Base-by-base conservation (phyloP, 2,329 filamentous ascomycete genomes). In the Fonsecaea monophora region DNA sequence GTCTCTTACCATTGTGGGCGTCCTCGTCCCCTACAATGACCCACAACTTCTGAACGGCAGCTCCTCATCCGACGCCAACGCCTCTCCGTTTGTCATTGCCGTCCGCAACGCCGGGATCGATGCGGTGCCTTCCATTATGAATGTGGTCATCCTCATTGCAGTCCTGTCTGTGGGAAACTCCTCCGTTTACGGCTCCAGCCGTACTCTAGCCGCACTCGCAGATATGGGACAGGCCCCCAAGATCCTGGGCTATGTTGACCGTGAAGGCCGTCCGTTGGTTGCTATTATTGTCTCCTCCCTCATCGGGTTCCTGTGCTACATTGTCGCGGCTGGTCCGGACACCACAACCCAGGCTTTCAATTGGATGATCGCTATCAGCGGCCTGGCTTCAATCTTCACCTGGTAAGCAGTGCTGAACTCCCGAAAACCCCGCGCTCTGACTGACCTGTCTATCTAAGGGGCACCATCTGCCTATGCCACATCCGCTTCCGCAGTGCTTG, bases 111-210 rank as follows among this genome's bases (percentile, higher is more conserved):
- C 93, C 1, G 90, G 92, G 8, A 96, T 97, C 73, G 81, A 86
- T 50, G 89, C 90, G 1, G 85, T 97, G 2, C 92, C 92, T 1
- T 94, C 91, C 0, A 86, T 97, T 62, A 96, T 97, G 90, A 97
- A 98, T 78, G 89, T 88, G n/a, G 92, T 97, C 68, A 97, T 97
- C 77, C 88, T 97, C 75, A 88, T 96, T 69, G 90, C 94, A 21
- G 93, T 97, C 25, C 82, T 97, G 25, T 96, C 92, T 0, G 94
- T 97, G 67, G 93, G 93, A 65, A 97, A 97, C 79, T 94, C 92
- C 6, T 89, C 93, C 68, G 90, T 97, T 67, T 98, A 96, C 74
- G 94, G 93, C 40, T 94, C 92, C 30, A 96, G 92, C 1, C 89
- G 94, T 73, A 97, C 94, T 1, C 87, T 98, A 7, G 92, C 93